Evolutionary conservation across 106 monocot genomes (phyloP).

Genomic region (Xerophyta viscosa): DNA sequence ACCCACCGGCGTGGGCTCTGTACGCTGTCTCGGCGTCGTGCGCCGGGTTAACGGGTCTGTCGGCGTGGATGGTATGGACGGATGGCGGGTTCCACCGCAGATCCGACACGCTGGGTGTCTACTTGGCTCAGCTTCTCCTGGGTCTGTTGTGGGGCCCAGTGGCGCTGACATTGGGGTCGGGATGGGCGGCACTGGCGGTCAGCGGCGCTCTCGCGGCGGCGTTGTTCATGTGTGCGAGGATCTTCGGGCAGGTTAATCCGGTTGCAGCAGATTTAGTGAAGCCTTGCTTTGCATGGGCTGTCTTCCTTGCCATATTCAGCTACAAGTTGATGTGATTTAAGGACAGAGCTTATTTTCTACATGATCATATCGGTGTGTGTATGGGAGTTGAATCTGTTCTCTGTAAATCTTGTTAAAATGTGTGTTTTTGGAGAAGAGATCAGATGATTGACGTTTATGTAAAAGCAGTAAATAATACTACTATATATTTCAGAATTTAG

Average conservation of each 20-base stretch:
- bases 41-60: slow-evolving; percentile 18
- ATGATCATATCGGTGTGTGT: not conserved
- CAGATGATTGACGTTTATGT: too few relatives aligned
- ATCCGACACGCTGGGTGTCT: slow-evolving; percentile 3
- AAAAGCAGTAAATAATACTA: too few relatives aligned
- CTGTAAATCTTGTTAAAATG: too few relatives aligned
- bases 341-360: not conserved
- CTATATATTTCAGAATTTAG: too few relatives aligned
- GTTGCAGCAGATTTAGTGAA: slow-evolving; percentile 31
- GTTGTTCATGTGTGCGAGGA: slow-evolving; percentile 2
- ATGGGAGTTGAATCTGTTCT: not conserved
- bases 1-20: slow-evolving; percentile 23
- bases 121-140: slow-evolving; percentile 11
- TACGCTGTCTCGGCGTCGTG: slow-evolving; percentile 16
- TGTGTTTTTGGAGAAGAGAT: too few relatives aligned
- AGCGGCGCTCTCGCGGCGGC: slow-evolving; percentile 5
- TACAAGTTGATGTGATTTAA: slow-evolving; percentile 6
- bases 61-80: slow-evolving; percentile 42
- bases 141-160: slow-evolving; percentile 27
- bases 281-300: slow-evolving; percentile 34
- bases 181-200: slow-evolving; percentile 6
- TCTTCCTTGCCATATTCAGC: slow-evolving; percentile 23
- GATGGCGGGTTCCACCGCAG: slow-evolving; percentile 28
- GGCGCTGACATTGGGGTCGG: slow-evolving; percentile 4
- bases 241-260: slow-evolving; percentile 21